Evolutionary conservation across 306 rosid genomes (phyloP), one percentile per base, ranked within the genome.

Genomic region (Oxytropis ochrocephala): DNA sequence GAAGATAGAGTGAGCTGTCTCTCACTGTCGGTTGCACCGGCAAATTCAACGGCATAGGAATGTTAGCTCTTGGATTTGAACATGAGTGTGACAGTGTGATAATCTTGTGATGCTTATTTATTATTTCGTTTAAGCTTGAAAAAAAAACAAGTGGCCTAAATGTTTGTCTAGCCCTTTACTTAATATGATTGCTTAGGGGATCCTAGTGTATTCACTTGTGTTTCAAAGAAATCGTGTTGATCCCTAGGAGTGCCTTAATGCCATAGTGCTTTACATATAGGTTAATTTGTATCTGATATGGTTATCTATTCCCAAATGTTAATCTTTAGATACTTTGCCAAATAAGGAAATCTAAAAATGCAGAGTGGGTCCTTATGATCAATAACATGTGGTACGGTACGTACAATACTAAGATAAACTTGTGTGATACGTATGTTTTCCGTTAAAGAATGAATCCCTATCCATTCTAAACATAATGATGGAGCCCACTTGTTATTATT

Each of bases 311-410:
- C 44, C 29, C 55, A 9, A 46, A 44, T 44, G 10, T 19, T 49
- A 11, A 17, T 51, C 62, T 67, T 64, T 53, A 57, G 46, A 27
- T 67, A 11, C 21, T 27, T 73, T 81, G 69, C 84, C 76, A 68
- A 24, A 81, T 79, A 48, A 57, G 72, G 80, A 85, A 75, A 79
- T 72, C 7, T 16, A 36, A 51, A 52, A 67, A 43, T 65, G 47
- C 5, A 11, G 8, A 7, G 80, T 81, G 78, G 86, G 83, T 11
- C 68, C 80, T 58, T 71, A 38, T 77, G 77, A 38, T 77, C 63
- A 36, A 18, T 60, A 55, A 69, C 58, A 36, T 65, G 69, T 72
- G 78, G 87, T 89, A 87, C 92, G 85, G 78, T 76, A 73, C 19
- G 89, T 85, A 81, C 92, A 61, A 50, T 69, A 54, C 49, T 48